phyloP scores from a whole-genome alignment of 768 basidiomycete species.

The Kwoniella mangroviensis region DNA sequence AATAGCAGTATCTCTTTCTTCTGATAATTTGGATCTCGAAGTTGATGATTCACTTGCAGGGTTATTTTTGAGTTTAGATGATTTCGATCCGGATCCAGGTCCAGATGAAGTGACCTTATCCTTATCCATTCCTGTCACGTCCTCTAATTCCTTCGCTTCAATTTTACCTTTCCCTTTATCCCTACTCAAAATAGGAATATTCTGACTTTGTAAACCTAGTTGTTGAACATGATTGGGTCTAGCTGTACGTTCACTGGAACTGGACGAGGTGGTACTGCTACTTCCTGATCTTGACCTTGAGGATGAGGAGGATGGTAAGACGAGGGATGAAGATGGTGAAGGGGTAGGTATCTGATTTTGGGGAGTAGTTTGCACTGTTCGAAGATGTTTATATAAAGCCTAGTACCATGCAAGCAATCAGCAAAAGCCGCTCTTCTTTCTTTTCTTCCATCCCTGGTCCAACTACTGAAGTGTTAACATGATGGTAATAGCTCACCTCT shows the following conservation, averaged over 20 bases:
- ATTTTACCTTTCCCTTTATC: conserved; percentile 6
- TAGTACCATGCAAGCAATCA: conserved; percentile 3
- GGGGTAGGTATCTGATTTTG: conserved; percentile 25
- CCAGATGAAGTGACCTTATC: neutral
- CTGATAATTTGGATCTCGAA: neutral
- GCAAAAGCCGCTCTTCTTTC: neutral
- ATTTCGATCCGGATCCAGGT: neutral
- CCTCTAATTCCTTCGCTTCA: conserved; percentile 6
- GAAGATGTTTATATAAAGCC: conserved; percentile 44
- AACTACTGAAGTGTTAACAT: no score
- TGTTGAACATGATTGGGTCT: conserved; percentile 24
- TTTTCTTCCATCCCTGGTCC: neutral
- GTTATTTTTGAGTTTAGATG: neutral
- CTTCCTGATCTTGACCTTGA: conserved; percentile 18
- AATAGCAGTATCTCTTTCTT: no score
- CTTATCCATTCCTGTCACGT: neutral
- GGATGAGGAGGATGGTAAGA: conserved; percentile 18
- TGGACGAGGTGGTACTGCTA: conserved; percentile 34
- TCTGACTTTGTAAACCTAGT: neutral
- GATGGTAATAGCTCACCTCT: conserved; percentile 38
- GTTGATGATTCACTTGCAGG: neutral
- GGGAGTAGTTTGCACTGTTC: conserved; percentile 25
- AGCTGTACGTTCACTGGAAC: conserved; percentile 45
- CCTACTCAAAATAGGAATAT: neutral
- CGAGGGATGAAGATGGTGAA: conserved; percentile 34